Evolutionary conservation across 1,284 basidiomycete genomes (phyloP), one percentile per base, ranked within the genome.

Genomic region (Ceratobasidium papillatum): DNA sequence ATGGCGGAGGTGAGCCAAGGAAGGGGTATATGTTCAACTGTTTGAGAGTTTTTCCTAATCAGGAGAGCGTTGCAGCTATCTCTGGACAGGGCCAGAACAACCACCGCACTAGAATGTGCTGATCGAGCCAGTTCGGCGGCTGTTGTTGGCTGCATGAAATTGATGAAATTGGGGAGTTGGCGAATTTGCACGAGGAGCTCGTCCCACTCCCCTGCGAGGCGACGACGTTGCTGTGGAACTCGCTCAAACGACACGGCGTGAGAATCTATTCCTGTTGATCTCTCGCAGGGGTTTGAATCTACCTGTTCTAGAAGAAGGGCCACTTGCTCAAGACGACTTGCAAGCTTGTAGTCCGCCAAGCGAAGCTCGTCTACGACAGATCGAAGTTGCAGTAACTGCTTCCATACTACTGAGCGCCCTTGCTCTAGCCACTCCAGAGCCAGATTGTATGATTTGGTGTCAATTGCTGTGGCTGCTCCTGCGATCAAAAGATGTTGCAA

Each of bases 361-460:
- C 19, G 75, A 27, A 83, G 75, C 11, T 80, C 77, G 51, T 81
- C 79, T 9, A 82, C 14, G 1, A 81, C 79, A 32, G 79, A 79
- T 3, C 80, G 81, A 58, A 83, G 78, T 8, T 80, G 77, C n/a
- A 80, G 76, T 1, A 78, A 64, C 73, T 82, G 81, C 17, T 74
- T 74, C 82, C 82, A 82, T 30, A 82, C 77, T 7, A 82, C 69
- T 36, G 77, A 78, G 9, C 81, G 78, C 19, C 81, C 80, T 71
- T 78, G 22, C 65, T 80, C 80, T 1, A 81, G 65, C 66, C 78
- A 78, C 38, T 41, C 38, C 7, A 41, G 38, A 7, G 38, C 38
- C 5, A 41, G 38, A 5, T 14, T 14, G 14, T 41, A 41, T 41
- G 5, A 5, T 41, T 14, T 5, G 7, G 14, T 41, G 5, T 41